Evolutionary conservation across 345 rosid species (phyloP), one percentile per base, ranked within the genome.

Genomic region (Boechera stricta): DNA sequence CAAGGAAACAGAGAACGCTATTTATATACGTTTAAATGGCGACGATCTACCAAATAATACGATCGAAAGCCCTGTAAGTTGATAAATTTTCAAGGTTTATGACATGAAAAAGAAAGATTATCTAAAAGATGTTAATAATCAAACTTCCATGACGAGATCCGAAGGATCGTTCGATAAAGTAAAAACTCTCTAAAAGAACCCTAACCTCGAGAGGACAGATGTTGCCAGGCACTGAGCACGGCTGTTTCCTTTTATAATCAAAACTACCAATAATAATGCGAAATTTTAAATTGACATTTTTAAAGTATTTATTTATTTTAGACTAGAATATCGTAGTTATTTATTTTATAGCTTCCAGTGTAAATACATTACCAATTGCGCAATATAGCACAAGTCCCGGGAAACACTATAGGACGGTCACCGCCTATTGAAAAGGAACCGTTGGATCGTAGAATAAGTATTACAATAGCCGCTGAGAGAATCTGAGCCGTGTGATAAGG

Each of bases 331-430:
- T 72, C 79, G 15, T 41, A 15, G 47, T 75, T 77, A 77, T 69
- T 26, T 1, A 54, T 69, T 44, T 64, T 33, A 52, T n/a, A 32
- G 16, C 68, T 73, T 73, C 13, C 67, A 72, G 74, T 67, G 42
- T 67, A 86, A 87, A 83, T 87, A 33, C 6, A 8, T 9, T 39
- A 86, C 87, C 78, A 85, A n/a, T 60, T 61, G 78, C 58, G 26
- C 45, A 57, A 75, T 73, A 33, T 1, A 68, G 77, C 61, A 82
- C 83, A 79, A 82, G 54, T 79, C 71, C 80, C 84, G 77, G 79
- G 77, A 82, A 71, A 55, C 69, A 78, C 82, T 60, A 77, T 51
- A 80, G 92, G 97, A 78, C 91, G 96, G 94, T 88, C 67, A 80
- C 98, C 97, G 98, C 87, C 93, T 28, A 71, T 55, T 53, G 26